Evolutionary conservation across 345 rosid species (phyloP).

Genomic region (Lumnitzera littorea): DNA sequence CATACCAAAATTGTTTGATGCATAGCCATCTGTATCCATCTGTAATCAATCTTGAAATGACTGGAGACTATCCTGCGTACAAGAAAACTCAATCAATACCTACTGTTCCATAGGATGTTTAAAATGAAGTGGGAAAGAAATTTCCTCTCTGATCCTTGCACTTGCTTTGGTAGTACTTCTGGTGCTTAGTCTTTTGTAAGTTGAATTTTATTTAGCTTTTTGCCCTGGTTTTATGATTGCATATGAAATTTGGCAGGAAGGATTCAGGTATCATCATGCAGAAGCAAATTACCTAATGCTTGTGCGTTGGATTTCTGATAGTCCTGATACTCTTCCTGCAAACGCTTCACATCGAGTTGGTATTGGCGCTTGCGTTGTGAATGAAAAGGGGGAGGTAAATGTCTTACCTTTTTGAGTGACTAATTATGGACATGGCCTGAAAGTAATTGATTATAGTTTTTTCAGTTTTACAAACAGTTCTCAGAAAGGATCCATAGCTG

Average conservation of each 20-base stretch:
- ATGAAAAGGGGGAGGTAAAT: constrained; percentile 46
- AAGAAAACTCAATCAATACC: no score
- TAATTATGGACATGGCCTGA: no score
- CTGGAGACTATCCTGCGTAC: no score
- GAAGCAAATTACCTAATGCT: constrained; percentile 68
- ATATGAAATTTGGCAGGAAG: constrained; percentile 11
- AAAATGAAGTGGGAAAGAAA: no score
- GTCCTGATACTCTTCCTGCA: constrained; percentile 36
- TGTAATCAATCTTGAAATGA: no score
- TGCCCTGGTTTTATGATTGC: background rate
- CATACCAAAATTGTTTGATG: no score
- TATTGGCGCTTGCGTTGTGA: constrained; percentile 59
- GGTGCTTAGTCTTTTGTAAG: background rate
- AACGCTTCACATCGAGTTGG: constrained; percentile 81
- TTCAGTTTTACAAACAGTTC: no score
- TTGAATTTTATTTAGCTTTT: background rate
- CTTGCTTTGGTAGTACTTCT: background rate
- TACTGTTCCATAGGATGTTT: no score
- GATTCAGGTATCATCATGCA: constrained; percentile 18
- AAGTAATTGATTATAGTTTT: no score
- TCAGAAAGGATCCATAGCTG: no score
- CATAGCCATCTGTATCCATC: no score
- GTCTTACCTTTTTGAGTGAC: background rate
- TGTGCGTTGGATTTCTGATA: constrained; percentile 48
- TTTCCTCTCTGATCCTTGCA: no score